Conservation (phyloP, 371 early-diverging fungal genomes). For the Saksenaea oblongispora region DNA sequence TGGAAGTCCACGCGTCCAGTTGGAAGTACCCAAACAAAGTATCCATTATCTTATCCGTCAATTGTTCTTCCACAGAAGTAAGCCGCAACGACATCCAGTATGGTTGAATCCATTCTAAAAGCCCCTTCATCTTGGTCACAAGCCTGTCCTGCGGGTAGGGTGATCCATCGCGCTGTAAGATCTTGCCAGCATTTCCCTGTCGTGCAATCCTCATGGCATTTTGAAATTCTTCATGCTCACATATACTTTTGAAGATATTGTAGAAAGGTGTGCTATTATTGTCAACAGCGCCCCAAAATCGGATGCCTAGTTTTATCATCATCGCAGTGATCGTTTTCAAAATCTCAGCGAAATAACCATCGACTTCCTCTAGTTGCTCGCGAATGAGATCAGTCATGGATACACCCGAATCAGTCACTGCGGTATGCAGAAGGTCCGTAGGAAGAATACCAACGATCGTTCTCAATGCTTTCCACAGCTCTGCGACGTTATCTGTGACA, state of each 20-base stretch:
- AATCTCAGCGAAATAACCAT: constrained; percentile 29
- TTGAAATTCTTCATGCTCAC: constrained; percentile 34
- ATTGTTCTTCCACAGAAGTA: constrained; percentile 17
- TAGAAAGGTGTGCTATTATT: constrained; percentile 12
- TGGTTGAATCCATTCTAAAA: constrained; percentile 41
- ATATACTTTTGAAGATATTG: constrained; percentile 31
- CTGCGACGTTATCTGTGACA: constrained; percentile 20
- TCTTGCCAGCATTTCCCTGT: constrained; percentile 31
- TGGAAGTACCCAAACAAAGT: constrained; percentile 45
- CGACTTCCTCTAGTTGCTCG: constrained; percentile 15
- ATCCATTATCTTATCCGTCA: constrained; percentile 32
- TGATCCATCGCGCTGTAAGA: constrained; percentile 36
- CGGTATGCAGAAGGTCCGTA: constrained; percentile 2
- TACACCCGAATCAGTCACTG: constrained; percentile 13
- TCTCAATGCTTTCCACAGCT: constrained; percentile 40
- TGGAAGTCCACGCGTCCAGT: constrained; percentile 29
- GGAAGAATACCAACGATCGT: constrained; percentile 12
- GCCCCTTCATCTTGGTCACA: constrained; percentile 30
- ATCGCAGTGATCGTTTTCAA: constrained; percentile 33
- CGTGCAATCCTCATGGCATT: constrained; percentile 37
- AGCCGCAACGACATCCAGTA: constrained; percentile 33
- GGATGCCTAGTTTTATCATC: constrained; percentile 25
- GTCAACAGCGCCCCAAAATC: constrained; percentile 26
- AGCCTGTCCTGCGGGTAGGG: constrained; percentile 40
- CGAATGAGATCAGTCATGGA: constrained; percentile 20